Conservation (phyloP, 345 rosid species). For the Eucalyptus polybractea region DNA sequence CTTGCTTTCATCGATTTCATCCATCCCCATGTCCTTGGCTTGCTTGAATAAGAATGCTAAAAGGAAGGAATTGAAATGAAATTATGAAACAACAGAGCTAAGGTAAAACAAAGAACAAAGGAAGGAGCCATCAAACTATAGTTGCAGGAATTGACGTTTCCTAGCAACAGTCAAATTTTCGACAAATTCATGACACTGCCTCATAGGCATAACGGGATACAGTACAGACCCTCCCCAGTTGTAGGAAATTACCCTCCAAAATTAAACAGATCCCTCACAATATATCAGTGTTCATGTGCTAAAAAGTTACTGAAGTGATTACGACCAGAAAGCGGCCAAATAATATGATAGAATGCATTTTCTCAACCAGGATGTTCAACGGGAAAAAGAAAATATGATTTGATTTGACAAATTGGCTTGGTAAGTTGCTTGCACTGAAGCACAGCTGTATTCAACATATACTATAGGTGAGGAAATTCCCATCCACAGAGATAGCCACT, state of each 20-base stretch:
- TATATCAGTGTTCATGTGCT: background rate
- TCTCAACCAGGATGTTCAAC: background rate
- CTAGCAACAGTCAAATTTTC: background rate
- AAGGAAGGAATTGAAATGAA: background rate
- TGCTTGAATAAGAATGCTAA: conserved; percentile 69
- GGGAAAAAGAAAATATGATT: background rate
- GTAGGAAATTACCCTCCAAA: background rate
- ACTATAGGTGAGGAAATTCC: background rate
- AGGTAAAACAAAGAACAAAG: background rate
- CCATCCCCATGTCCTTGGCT: conserved; percentile 34
- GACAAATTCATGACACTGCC: background rate
- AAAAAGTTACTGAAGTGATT: background rate
- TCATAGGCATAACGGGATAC: background rate
- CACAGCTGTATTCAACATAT: background rate
- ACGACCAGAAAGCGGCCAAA: background rate
- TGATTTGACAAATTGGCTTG: background rate
- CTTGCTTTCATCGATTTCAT: conserved; percentile 17
- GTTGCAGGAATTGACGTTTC: background rate
- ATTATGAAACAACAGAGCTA: background rate
- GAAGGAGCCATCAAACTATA: background rate
- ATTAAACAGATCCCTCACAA: background rate
- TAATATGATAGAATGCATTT: background rate
- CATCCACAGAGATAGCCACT: background rate
- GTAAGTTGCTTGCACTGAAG: background rate
- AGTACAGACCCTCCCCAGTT: background rate